Evolutionary conservation across 1,284 basidiomycete genomes (phyloP).

Genomic region (Porogramme epimiltina): DNA sequence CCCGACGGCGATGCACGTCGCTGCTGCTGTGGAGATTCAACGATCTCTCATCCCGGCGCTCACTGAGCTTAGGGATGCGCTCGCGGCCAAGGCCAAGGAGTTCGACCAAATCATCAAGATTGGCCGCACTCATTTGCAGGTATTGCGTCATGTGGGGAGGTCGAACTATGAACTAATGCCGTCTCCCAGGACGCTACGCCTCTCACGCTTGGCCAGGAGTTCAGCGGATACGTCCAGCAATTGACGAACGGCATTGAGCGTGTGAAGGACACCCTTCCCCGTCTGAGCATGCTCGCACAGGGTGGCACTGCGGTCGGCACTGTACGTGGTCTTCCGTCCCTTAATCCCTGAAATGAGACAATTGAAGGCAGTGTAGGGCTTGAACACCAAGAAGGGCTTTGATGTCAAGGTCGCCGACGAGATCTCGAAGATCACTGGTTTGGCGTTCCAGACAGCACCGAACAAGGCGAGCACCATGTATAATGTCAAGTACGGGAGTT

Average conservation of each 20-base stretch:
- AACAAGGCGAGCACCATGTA: constrained; percentile 71
- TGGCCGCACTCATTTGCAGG: constrained; percentile 95
- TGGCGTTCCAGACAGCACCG: constrained; percentile 93
- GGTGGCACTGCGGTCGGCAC: constrained; percentile 99
- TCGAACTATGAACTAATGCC: neutral
- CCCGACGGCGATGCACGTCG: constrained; percentile 99
- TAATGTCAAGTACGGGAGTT: neutral
- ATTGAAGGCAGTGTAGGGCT: constrained; percentile 55
- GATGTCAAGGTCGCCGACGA: constrained; percentile 94
- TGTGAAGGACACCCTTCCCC: constrained; percentile 82
- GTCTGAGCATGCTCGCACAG: constrained; percentile 91
- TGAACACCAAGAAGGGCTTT: constrained; percentile 97
- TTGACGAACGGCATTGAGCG: constrained; percentile 90
- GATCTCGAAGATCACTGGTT: constrained; percentile 90
- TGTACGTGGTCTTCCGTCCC: constrained; percentile 47
- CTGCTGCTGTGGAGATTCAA: constrained; percentile 90
- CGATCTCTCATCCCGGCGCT: constrained; percentile 86
- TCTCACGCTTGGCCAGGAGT: constrained; percentile 97
- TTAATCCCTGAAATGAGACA: neutral
- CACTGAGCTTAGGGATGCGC: constrained; percentile 79
- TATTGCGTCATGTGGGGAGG: constrained; percentile 22
- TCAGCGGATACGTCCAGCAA: constrained; percentile 98
- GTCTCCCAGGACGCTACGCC: constrained; percentile 88
- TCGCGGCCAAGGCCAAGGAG: constrained; percentile 79
- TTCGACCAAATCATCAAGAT: constrained; percentile 98